Conservation (phyloP, 257 asterid species). For the Penstemon barbatus region DNA sequence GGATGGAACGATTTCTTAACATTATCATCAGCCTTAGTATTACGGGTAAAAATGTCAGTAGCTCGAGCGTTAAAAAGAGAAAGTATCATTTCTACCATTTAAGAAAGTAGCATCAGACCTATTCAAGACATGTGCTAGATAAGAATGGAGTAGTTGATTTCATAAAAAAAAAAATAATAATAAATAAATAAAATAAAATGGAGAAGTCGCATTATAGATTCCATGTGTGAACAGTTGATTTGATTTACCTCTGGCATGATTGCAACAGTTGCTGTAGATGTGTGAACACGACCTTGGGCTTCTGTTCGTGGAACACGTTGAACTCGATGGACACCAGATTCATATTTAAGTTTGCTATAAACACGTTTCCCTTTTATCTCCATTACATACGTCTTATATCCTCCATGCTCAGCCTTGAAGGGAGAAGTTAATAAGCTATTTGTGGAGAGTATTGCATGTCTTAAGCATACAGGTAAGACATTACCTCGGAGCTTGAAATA, state of each 20-base stretch:
- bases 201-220: neutral
- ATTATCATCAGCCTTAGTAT: neutral
- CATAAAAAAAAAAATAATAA: too few species aligned
- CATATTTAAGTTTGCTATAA: conserved; percentile 94
- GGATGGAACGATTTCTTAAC: neutral
- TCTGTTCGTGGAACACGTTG: conserved; percentile 99
- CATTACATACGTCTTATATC: conserved; percentile 89
- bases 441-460: conserved; percentile 13
- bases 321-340: conserved; percentile 99
- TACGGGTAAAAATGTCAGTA: too few species aligned
- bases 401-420: conserved; percentile 79
- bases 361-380: conserved; percentile 92
- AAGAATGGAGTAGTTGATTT: neutral
- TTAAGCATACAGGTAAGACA: conserved; percentile 20
- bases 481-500: conserved; percentile 90
- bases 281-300: conserved; percentile 98
- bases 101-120: conserved; percentile 9
- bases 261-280: conserved; percentile 98
- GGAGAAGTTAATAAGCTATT: conserved; percentile 32
- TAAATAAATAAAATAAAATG: too few species aligned
- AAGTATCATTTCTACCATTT: neutral
- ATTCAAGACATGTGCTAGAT: conserved; percentile 12
- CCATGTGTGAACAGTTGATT: conserved; percentile 68
- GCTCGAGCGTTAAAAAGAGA: too few species aligned
- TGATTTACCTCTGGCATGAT: conserved; percentile 93